These are phyloP conservation scores for Fusarium phyllophilum DNA, from an alignment of 2,329 filamentous ascomycete species.

Conservation along the genomic window DNA sequence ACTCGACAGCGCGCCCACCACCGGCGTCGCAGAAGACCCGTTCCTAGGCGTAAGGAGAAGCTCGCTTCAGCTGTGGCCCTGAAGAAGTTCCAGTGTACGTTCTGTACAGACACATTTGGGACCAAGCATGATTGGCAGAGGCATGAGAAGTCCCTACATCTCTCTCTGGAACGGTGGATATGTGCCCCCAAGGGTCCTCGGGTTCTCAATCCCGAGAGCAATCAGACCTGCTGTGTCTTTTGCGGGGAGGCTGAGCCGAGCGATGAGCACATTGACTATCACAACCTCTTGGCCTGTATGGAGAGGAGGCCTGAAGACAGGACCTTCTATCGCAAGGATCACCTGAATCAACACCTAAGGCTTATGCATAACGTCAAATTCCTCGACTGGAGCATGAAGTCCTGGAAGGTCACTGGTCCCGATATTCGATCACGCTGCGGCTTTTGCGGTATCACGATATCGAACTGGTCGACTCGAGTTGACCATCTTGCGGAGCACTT, in stretches of 20 bases:
- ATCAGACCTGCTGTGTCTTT: neutral
- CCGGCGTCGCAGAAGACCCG: neutral
- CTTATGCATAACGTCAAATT: neutral
- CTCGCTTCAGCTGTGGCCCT: neutral
- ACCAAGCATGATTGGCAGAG: neutral
- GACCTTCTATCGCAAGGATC: neutral
- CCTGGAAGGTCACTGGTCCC: neutral
- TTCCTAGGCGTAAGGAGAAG: neutral
- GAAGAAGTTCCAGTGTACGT: neutral
- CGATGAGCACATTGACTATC: rapidly evolving
- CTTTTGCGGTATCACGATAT: neutral
- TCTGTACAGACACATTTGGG: neutral
- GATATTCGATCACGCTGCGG: neutral
- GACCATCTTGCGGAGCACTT: neutral
- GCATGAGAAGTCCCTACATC: neutral
- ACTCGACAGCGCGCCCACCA: neutral
- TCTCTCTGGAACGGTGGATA: neutral
- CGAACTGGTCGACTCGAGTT: neutral
- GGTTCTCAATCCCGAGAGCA: rapidly evolving
- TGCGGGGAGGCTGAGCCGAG: rapidly evolving
- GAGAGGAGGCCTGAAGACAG: neutral
- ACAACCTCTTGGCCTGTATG: neutral
- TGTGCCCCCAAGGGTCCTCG: rapidly evolving
- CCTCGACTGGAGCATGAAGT: neutral
- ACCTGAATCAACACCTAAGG: neutral